Percentiles rank a stretch among this genome's conserved stretches.
Evolutionary conservation across 2,329 filamentous ascomycete genomes (phyloP).

Genomic region (Microsporum canis): DNA sequence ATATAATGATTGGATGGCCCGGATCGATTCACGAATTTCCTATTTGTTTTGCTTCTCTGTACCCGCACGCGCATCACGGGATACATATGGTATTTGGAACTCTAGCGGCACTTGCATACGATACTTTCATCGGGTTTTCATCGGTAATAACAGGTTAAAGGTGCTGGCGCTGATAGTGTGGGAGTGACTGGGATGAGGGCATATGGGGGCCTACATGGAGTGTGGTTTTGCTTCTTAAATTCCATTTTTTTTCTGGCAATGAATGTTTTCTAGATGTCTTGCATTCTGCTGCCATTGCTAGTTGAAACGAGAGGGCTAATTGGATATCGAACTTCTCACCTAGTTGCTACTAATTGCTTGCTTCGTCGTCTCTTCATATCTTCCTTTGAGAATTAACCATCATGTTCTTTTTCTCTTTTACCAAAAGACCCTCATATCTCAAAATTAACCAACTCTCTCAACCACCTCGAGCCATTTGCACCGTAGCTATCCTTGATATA

Average conservation of each 20-base stretch:
- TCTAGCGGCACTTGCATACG: not conserved
- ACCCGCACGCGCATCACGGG: not conserved
- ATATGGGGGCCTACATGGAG: not conserved
- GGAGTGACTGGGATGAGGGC: not conserved
- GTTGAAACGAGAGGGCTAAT: not conserved
- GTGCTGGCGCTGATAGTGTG: not conserved
- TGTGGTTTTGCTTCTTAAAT: not conserved
- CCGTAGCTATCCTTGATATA: not conserved
- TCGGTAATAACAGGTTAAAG: not conserved
- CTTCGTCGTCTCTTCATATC: not conserved
- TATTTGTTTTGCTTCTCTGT: not conserved
- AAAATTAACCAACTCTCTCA: not conserved
- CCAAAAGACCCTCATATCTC: not conserved
- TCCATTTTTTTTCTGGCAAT: not conserved
- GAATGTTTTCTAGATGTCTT: not conserved
- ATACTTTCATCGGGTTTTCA: not conserved
- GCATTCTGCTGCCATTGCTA: not conserved
- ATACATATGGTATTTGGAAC: slow-evolving; percentile 1
- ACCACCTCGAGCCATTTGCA: not conserved
- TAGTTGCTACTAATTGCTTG: not conserved
- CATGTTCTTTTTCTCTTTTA: not conserved
- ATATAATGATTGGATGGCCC: not conserved
- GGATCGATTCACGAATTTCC: not conserved
- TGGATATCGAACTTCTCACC: not conserved
- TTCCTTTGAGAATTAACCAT: not conserved